Conservation (phyloP, 805 yeast genomes). For the Monosporozyma yasuniensis region DNA sequence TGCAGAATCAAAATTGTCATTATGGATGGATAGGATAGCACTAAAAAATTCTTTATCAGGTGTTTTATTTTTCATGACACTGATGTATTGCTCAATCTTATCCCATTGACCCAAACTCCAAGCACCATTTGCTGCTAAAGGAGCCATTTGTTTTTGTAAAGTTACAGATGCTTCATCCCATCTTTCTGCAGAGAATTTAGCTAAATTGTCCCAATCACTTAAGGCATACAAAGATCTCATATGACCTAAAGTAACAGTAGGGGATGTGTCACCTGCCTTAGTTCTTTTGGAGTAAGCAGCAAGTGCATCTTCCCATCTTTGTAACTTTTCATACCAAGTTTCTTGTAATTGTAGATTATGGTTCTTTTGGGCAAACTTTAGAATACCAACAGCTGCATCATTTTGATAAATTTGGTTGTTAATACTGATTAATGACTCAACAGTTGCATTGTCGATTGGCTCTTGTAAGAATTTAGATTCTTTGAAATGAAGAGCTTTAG, state of each 20-base stretch:
- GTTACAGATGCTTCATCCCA: constrained; percentile 71
- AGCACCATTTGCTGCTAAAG: constrained; percentile 94
- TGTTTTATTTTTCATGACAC: constrained; percentile 81
- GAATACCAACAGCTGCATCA: constrained; percentile 92
- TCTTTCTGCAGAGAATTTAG: constrained; percentile 73
- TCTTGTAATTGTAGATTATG: constrained; percentile 84
- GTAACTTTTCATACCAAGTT: constrained; percentile 92
- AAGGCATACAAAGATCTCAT: constrained; percentile 94
- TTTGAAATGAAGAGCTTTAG: constrained; percentile 89
- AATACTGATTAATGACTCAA: constrained; percentile 82
- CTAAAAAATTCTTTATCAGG: constrained; percentile 92
- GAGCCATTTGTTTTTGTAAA: constrained; percentile 74
- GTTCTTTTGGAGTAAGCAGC: constrained; percentile 77
- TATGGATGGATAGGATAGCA: constrained; percentile 74
- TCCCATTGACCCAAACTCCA: constrained; percentile 98
- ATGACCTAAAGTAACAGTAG: constrained; percentile 88
- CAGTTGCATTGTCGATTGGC: constrained; percentile 72
- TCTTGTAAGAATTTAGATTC: constrained; percentile 91
- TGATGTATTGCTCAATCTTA: constrained; percentile 80
- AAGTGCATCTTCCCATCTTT: constrained; percentile 94
- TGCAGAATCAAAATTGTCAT: constrained; percentile 77
- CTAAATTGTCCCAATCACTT: constrained; percentile 92
- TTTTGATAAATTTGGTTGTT: constrained; percentile 90
- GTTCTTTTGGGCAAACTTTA: constrained; percentile 83
- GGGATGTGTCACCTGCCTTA: constrained; percentile 42